phyloP scores from a whole-genome alignment of 768 basidiomycete genomes.

The Jaapia argillacea region DNA sequence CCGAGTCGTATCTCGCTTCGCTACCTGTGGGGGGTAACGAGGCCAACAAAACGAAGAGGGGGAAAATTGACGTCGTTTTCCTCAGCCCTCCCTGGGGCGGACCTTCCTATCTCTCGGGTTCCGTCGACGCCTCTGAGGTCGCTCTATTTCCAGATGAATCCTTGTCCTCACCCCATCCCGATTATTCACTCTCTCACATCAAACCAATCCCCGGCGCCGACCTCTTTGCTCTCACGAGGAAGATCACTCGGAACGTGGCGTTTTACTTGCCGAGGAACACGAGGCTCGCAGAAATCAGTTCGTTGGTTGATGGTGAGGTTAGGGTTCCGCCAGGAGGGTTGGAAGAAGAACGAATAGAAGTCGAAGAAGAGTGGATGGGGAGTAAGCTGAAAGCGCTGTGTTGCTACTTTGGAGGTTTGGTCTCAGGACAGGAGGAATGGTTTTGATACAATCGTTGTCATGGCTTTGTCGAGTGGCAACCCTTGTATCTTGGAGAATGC shows the following conservation, averaged over 20 bases:
- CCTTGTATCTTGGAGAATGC: too few species aligned
- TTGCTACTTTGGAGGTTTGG: constrained; percentile 88
- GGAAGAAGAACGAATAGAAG: constrained; percentile 41
- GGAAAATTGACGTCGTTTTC: constrained; percentile 81
- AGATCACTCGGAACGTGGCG: constrained; percentile 74
- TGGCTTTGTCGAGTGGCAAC: too few species aligned
- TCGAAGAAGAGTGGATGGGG: constrained; percentile 97
- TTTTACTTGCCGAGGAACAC: constrained; percentile 86
- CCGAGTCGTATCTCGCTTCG: constrained; percentile 32
- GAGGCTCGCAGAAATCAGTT: constrained; percentile 60
- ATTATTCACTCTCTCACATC: constrained; percentile 64
- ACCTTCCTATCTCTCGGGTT: constrained; percentile 51
- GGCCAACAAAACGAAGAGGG: not conserved
- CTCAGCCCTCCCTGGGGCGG: constrained; percentile 96
- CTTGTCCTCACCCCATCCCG: constrained; percentile 24
- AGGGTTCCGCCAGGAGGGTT: not conserved
- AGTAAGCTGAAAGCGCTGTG: constrained; percentile 88
- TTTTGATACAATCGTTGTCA: too few species aligned
- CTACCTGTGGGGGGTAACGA: not conserved
- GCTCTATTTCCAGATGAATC: constrained; percentile 4
- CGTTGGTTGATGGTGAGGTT: constrained; percentile 23
- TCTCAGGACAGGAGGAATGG: constrained; percentile 50
- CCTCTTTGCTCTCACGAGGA: constrained; percentile 65
- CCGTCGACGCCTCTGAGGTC: constrained; percentile 5
- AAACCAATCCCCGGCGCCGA: constrained; percentile 76